phyloP scores from a whole-genome alignment of 352 stramenopile species.

The Phytophthora palmivora region DNA sequence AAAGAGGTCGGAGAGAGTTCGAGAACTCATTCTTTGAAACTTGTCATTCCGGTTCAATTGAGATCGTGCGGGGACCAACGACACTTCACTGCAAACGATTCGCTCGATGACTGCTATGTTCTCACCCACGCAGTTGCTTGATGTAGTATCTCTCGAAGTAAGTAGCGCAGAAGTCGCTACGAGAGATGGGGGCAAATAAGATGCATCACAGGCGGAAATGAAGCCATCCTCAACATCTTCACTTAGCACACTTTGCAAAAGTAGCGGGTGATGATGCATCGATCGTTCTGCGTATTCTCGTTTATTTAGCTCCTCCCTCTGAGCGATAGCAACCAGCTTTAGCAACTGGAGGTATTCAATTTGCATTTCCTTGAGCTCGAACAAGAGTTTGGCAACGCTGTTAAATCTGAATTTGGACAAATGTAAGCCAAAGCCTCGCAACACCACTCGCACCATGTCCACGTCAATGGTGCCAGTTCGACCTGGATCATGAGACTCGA shows the following conservation, averaged over 20 bases:
- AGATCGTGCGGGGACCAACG: conserved; percentile 1
- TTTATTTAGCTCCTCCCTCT: conserved; percentile 13
- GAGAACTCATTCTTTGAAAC: conserved; percentile 39
- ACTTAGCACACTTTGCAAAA: conserved; percentile 17
- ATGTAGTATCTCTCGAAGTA: neutral
- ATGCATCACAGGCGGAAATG: neutral
- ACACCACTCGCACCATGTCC: too few species aligned
- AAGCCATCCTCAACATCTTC: conserved; percentile 13
- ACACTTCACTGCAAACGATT: too few species aligned
- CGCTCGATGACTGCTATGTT: neutral
- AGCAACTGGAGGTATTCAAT: too few species aligned
- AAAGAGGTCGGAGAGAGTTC: conserved; percentile 36
- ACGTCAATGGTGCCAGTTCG: too few species aligned
- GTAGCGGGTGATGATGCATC: conserved; percentile 24
- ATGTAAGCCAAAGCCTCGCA: too few species aligned
- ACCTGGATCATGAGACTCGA: too few species aligned
- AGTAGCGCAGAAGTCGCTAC: neutral
- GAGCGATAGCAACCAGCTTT: too few species aligned
- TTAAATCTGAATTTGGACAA: too few species aligned
- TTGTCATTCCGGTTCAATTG: conserved; percentile 30
- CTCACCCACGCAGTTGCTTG: neutral
- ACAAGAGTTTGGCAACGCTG: too few species aligned
- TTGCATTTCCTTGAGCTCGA: too few species aligned
- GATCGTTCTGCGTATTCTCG: neutral
- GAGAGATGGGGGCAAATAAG: conserved; percentile 8